Base-by-base conservation (phyloP, 768 basidiomycete species). In the Termitomyces sp. region DNA sequence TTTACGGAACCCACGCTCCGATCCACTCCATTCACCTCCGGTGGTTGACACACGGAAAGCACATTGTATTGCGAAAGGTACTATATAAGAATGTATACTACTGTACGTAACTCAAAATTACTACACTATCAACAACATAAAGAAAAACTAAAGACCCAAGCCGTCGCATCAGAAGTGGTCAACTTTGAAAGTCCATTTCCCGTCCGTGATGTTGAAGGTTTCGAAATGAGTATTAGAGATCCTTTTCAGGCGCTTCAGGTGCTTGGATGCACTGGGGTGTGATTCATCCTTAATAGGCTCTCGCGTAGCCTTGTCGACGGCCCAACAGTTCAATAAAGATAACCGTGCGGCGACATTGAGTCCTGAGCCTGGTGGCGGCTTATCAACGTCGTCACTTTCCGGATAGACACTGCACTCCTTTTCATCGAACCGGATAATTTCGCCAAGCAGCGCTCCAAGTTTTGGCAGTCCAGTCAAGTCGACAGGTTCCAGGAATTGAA, bases 341-440 rank as follows among this genome's bases (percentile, higher is more conserved):
- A 99, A 83, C 57, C 78, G 79, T 22, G 95, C 92, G 32, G 81
- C 85, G 24, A 95, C 94, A 67, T 98, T 98, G 55, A 99, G 76
- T 38, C 97, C 97, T 22, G 85, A 77, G 16, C 94, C 93, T 22
- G 85, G 80, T 10, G 84, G 79, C 0, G 93, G 92, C 72, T 95
- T 95, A 65, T 90, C 86, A 47, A 80, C 82, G n/a, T 90, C 87
- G 52, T 89, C 87, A 57, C 84, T 85, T 60, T 96, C 94, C 1
- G 94, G 92, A 70, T 99, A 98, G 38, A 98, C 94, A 49, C 85
- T 88, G 66, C 92, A 91, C 69, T 95, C 93, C 77, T 90, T 91
- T 69, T 93, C 87, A 59, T 91, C 88, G 69, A 99, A 95, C 47
- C 87, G 80, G 26, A 98, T 83, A 58, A 94, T 81, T 56, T 87